phyloP scores from a whole-genome alignment of 108 stramenopile genomes.

The Chaetoceros tenuissimus region DNA sequence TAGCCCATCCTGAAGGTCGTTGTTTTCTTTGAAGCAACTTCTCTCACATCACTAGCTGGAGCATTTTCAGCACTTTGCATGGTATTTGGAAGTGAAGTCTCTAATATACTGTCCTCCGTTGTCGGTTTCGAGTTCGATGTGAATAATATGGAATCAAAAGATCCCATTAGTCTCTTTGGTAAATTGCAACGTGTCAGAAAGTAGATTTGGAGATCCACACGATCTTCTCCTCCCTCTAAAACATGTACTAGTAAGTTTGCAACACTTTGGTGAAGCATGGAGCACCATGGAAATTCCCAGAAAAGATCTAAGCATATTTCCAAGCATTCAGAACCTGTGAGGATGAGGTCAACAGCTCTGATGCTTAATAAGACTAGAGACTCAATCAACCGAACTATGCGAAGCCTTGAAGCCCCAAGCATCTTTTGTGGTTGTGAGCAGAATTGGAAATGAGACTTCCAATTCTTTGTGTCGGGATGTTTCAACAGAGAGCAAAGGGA shows the following conservation, averaged over 20 bases:
- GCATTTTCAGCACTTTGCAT: not conserved
- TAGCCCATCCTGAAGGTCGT: slow-evolving; percentile 64
- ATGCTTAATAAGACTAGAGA: slow-evolving; percentile 75
- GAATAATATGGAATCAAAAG: slow-evolving; percentile 30
- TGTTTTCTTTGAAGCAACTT: slow-evolving; percentile 1
- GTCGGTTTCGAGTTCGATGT: not conserved
- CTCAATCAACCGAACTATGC: slow-evolving; percentile 75
- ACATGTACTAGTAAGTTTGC: slow-evolving; percentile 88
- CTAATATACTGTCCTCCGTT: not conserved
- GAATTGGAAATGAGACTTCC: slow-evolving; percentile 61
- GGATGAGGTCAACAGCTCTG: slow-evolving; percentile 44
- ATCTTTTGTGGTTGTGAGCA: slow-evolving; percentile 42
- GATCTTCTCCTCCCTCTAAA: slow-evolving; percentile 65
- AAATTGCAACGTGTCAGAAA: slow-evolving; percentile 71
- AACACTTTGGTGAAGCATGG: slow-evolving; percentile 92
- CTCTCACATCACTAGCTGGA: not conserved
- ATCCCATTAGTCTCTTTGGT: slow-evolving; percentile 79
- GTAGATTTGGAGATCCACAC: slow-evolving; percentile 78
- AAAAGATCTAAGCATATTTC: slow-evolving; percentile 84
- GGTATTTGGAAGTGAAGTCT: not conserved
- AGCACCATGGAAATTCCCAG: slow-evolving; percentile 91
- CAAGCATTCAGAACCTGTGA: slow-evolving; percentile 59
- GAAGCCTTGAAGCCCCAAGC: slow-evolving; percentile 70
- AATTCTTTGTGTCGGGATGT: slow-evolving; percentile 41
- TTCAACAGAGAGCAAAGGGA: slow-evolving; percentile 31